Base-by-base conservation (phyloP, 176 grass and related monocot species). In the Lolium multiflorum region DNA sequence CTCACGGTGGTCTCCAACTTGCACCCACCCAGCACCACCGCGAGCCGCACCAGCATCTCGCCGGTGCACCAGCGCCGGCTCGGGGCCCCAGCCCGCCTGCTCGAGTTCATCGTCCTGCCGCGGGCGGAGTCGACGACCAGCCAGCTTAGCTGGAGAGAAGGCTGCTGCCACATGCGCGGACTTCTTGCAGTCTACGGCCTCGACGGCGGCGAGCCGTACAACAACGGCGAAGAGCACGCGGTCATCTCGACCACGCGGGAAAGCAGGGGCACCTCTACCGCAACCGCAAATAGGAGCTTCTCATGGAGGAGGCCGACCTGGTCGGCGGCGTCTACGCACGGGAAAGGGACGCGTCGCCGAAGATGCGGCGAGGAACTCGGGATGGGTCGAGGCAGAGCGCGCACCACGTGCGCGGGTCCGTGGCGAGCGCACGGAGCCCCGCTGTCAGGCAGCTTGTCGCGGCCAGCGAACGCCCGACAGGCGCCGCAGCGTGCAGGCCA, bases 31-130 rank as follows among this genome's bases (percentile, higher is more conserved):
- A 87, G 57, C 75, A 92, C 88, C 16, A 82, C 84, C 14, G 94
- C 93, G 93, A 89, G 92, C 18, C 93, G 83, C 49, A 89, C 83
- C 43, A 92, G 70, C 76, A 78, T 92, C 77, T 95, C 88, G 80
- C 88, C 93, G n/a, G 90, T 95, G 88, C 90, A 91, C 93, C 88
- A 92, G 86, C 87, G 90, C 43, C 88, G 80, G 71, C 74, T 72
- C 26, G 92, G 50, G 4, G 88, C 68, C 22, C 91, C 88, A 7
- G 93, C 80, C 1, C 76, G 47, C 35, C 90, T 81, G 87, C 94
- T 93, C 7, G 94, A 93, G 87, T 89, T 93, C 46, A 93, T 84
- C 0, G 89, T 91, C 0, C 89, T 83, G 9, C 86, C 80, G 3
- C 81, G 71, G 7, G 69, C 52, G 2, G 87, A 78, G 87, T 95